Conservation (phyloP, 1,139 yeast genomes). For the Kurtzmaniella quercitrusa region DNA sequence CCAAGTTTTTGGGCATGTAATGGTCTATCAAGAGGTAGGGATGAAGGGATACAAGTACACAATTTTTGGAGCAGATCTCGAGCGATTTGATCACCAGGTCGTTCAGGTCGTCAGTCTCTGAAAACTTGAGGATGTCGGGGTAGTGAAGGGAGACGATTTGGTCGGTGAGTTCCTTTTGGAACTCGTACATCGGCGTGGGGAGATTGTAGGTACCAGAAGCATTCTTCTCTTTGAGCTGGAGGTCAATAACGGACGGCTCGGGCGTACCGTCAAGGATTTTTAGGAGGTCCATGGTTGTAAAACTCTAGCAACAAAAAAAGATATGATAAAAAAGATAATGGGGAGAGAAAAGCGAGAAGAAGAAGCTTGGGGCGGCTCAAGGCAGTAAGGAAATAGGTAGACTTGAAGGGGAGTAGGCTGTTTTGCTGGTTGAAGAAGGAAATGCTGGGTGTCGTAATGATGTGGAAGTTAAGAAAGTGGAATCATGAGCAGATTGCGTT, state of each 20-base stretch:
- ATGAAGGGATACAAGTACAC: constrained; percentile 79
- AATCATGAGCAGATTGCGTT: too few relatives aligned
- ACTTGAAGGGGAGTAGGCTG: too few relatives aligned
- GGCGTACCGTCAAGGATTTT: constrained; percentile 80
- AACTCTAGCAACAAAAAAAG: not conserved
- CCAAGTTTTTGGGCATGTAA: constrained; percentile 77
- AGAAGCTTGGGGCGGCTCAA: too few relatives aligned
- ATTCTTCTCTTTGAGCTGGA: constrained; percentile 32
- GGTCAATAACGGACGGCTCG: constrained; percentile 71
- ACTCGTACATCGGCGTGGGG: constrained; percentile 84
- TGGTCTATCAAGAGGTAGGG: constrained; percentile 84
- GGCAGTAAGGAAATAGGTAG: too few relatives aligned
- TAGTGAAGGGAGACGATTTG: constrained; percentile 89
- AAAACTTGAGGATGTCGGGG: constrained; percentile 82
- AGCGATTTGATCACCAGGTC: constrained; percentile 65
- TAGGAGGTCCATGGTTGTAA: constrained; percentile 59
- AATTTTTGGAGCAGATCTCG: constrained; percentile 67
- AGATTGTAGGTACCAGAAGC: constrained; percentile 70
- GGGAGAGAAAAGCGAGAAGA: not conserved
- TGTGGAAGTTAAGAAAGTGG: too few relatives aligned
- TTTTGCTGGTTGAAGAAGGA: too few relatives aligned
- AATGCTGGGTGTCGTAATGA: too few relatives aligned
- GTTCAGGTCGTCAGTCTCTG: constrained; percentile 59
- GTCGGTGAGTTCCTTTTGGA: constrained; percentile 88
- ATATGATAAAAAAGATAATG: not conserved